phyloP scores from a whole-genome alignment of 2,329 filamentous ascomycete species.

The Parastagonospora avenae region DNA sequence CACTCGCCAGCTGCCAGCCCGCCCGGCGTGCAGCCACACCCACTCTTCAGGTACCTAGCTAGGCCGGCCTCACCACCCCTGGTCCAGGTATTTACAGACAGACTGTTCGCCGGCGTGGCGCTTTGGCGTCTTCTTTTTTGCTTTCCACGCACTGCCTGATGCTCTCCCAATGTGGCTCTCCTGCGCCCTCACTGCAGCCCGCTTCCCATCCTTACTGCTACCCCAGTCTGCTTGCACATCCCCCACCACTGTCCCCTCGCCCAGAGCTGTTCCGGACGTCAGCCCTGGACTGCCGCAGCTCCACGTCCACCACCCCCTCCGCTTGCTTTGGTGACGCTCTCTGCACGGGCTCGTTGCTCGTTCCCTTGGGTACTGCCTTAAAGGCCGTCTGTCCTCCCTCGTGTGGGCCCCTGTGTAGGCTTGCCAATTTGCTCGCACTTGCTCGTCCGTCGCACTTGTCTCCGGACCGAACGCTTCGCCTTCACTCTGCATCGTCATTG shows the following conservation, averaged over 20 bases:
- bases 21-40: conserved; percentile 43
- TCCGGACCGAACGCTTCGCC: conserved; percentile 44
- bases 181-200: conserved; percentile 28
- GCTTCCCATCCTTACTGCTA: conserved; percentile 19
- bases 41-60: conserved; percentile 39
- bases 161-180: conserved; percentile 39
- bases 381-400: conserved; percentile 23
- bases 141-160: conserved; percentile 28
- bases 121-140: conserved; percentile 37
- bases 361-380: conserved; percentile 21
- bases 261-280: conserved; percentile 31
- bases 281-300: conserved; percentile 27
- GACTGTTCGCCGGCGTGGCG: conserved; percentile 42
- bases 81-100: conserved; percentile 37
- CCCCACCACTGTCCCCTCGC: conserved; percentile 30
- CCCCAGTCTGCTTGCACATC: conserved; percentile 25
- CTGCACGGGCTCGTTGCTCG: conserved; percentile 27
- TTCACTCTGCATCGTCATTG: conserved; percentile 26
- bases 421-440: conserved; percentile 36
- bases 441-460: conserved; percentile 36
- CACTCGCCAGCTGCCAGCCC: conserved; percentile 28
- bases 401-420: conserved; percentile 28
- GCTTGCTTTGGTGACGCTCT: conserved; percentile 27
- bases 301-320: conserved; percentile 19
- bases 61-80: conserved; percentile 28